A percentile compares a stretch with the other conserved stretches of the same genome.
Evolutionary conservation across 768 basidiomycete genomes (phyloP).

Genomic region (Mycena leptocephala): DNA sequence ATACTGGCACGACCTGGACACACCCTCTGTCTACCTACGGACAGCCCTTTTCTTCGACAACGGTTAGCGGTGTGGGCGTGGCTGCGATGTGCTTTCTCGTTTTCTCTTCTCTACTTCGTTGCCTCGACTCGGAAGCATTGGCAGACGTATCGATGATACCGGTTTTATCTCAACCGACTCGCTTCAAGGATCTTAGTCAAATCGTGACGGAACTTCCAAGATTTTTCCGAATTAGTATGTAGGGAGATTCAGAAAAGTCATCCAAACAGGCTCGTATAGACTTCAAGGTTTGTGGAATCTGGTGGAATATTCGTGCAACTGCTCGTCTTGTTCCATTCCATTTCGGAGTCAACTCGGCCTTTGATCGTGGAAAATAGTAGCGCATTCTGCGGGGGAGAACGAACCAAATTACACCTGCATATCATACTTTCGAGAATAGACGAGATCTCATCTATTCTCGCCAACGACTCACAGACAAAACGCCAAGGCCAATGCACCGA

Average conservation of each 20-base stretch:
- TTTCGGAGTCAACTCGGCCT: conserved; percentile 15
- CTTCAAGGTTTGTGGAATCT: background rate
- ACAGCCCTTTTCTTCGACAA: no score
- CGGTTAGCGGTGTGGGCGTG: no score
- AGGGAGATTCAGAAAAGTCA: background rate
- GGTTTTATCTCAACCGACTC: background rate
- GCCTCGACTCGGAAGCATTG: background rate
- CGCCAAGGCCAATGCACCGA: conserved; percentile 12
- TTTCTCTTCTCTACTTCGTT: background rate
- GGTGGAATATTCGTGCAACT: conserved; percentile 8
- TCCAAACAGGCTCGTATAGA: conserved; percentile 3
- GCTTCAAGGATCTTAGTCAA: background rate
- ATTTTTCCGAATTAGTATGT: background rate
- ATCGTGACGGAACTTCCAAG: no score
- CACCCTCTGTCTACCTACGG: no score
- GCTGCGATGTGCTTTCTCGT: background rate
- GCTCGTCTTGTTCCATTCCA: conserved; percentile 2
- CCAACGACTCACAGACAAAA: conserved; percentile 13
- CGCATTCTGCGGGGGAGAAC: conserved; percentile 14
- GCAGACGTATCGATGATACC: background rate
- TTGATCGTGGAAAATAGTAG: conserved; percentile 11
- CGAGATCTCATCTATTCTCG: conserved; percentile 14
- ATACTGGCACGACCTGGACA: no score
- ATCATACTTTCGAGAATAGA: conserved; percentile 10
- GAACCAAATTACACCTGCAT: conserved; percentile 12